A percentile compares a stretch with the other conserved stretches of the same genome.
phyloP scores from a whole-genome alignment of 495 filamentous ascomycete species.

The Daldinia childiae region DNA sequence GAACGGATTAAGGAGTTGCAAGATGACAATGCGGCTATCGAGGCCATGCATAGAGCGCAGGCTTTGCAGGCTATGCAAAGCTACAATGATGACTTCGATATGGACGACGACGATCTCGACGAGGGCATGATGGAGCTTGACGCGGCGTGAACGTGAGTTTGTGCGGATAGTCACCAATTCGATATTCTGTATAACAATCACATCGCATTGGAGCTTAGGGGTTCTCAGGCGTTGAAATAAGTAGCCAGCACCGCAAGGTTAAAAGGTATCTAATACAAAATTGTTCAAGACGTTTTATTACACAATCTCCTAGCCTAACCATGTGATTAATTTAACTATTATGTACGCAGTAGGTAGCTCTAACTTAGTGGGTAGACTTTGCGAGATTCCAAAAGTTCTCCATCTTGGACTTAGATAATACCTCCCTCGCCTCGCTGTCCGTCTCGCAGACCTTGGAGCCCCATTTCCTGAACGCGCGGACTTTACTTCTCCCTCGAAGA shows the following conservation, averaged over 20 bases:
- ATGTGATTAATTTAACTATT: conserved; percentile 4
- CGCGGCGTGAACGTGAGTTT: conserved; percentile 14
- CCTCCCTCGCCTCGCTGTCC: conserved; percentile 85
- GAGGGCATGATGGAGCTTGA: conserved; percentile 73
- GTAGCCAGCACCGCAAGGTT: not conserved
- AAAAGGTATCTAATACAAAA: not conserved
- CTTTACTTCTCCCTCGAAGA: conserved; percentile 90
- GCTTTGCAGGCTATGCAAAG: conserved; percentile 24
- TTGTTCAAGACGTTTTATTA: conserved; percentile 15
- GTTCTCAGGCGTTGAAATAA: conserved; percentile 4
- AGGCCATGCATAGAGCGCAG: conserved; percentile 34
- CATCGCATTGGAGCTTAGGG: conserved; percentile 6
- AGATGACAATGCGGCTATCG: conserved; percentile 30
- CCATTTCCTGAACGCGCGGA: conserved; percentile 85
- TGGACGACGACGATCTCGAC: conserved; percentile 67
- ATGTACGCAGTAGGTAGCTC: not conserved
- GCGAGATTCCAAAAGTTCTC: conserved; percentile 97
- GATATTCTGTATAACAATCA: conserved; percentile 9
- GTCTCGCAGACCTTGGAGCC: conserved; percentile 85
- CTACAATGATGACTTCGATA: conserved; percentile 63
- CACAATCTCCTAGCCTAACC: conserved; percentile 18
- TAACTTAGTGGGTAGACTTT: conserved; percentile 59
- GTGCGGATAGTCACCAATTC: not conserved
- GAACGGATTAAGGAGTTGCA: conserved; percentile 61
- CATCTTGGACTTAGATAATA: conserved; percentile 81